Conservation (phyloP, 1,139 yeast genomes). For the Meyerozyma sp. region DNA sequence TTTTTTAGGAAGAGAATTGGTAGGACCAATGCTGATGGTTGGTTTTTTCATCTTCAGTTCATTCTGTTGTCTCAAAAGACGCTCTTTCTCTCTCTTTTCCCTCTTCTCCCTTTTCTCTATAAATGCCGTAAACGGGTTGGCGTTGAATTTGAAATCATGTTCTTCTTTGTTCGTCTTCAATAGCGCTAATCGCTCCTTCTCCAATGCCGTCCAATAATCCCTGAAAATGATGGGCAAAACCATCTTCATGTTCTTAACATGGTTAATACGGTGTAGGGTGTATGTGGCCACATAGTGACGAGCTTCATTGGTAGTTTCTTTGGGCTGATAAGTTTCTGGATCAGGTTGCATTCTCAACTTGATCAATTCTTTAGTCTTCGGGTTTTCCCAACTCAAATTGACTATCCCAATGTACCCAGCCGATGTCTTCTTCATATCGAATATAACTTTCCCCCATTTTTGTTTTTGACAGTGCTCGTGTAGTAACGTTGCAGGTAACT, state of each 20-base stretch:
- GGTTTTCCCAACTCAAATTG: slow-evolving; percentile 65
- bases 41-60: slow-evolving; percentile 39
- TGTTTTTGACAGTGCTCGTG: slow-evolving; percentile 86
- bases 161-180: slow-evolving; percentile 38
- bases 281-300: slow-evolving; percentile 88
- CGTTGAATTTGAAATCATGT: slow-evolving; percentile 51
- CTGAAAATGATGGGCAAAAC: slow-evolving; percentile 81
- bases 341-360: slow-evolving; percentile 61
- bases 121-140: slow-evolving; percentile 67
- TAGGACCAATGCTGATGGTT: slow-evolving; percentile 26
- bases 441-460: slow-evolving; percentile 84
- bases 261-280: slow-evolving; percentile 74
- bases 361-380: slow-evolving; percentile 69
- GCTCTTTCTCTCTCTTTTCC: slow-evolving; percentile 40
- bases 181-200: slow-evolving; percentile 45
- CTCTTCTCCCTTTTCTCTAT: slow-evolving; percentile 47
- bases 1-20: neutral
- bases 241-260: slow-evolving; percentile 79
- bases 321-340: slow-evolving; percentile 45
- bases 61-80: slow-evolving; percentile 29
- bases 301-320: slow-evolving; percentile 82
- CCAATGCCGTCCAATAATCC: slow-evolving; percentile 71
- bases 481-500: slow-evolving; percentile 78
- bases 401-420: slow-evolving; percentile 61
- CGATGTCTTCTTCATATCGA: slow-evolving; percentile 55